phyloP scores from a whole-genome alignment of 2,329 filamentous ascomycete genomes.

The Pyrenophora tritici-repentis region DNA sequence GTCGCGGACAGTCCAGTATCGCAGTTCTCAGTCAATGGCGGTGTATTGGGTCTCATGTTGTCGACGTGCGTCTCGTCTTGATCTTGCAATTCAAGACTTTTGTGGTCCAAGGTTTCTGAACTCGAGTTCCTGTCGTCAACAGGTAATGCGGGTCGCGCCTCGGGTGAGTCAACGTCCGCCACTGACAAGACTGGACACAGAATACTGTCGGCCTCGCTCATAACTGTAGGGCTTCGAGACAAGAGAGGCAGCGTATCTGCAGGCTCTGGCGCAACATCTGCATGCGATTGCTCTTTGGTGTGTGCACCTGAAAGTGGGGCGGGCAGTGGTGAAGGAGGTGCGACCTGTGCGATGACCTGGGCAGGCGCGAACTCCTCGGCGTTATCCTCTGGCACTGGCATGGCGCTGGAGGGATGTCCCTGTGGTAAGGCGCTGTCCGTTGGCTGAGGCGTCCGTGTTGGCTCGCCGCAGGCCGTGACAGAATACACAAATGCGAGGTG shows the following conservation, averaged over 20 bases:
- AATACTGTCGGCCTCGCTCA: background rate
- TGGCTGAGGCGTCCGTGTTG: too few relatives aligned
- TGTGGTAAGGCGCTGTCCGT: too few relatives aligned
- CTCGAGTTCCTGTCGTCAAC: background rate
- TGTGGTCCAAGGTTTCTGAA: too few relatives aligned
- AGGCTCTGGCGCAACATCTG: background rate
- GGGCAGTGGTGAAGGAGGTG: constrained; percentile 1
- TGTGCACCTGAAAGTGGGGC: background rate
- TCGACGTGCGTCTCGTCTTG: background rate
- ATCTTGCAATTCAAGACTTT: background rate
- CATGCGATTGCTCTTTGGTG: background rate
- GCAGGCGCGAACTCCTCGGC: background rate
- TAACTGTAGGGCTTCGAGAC: background rate
- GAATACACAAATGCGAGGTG: background rate
- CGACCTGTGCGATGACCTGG: constrained; percentile 3
- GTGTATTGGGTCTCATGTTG: background rate
- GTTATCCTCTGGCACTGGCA: too few relatives aligned
- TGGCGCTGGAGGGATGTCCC: too few relatives aligned
- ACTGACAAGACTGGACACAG: background rate
- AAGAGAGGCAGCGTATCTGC: background rate
- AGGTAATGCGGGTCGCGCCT: background rate
- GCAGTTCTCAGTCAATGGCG: background rate
- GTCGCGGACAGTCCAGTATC: background rate
- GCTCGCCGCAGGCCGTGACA: background rate
- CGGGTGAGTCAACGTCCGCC: background rate